Conservation (phyloP, 495 filamentous ascomycete species). For the Aspergillus bridgeri region DNA sequence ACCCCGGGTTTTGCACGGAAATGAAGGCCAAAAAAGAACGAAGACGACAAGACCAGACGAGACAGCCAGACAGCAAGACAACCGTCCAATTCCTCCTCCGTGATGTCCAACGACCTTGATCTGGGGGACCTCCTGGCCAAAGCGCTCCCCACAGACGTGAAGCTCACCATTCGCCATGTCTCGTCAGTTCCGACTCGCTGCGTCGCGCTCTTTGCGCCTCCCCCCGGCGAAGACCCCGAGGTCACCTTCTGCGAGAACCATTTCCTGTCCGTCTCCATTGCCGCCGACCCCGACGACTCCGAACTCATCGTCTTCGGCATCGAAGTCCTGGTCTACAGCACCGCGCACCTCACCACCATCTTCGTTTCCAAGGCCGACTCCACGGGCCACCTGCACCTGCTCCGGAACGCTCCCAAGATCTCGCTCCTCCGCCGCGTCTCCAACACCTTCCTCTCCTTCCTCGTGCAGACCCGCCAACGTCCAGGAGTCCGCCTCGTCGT, state of each 20-base stretch:
- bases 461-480: slow-evolving; percentile 63
- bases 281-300: slow-evolving; percentile 43
- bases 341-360: slow-evolving; percentile 73
- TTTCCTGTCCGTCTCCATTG: slow-evolving; percentile 67
- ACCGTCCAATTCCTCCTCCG: neutral
- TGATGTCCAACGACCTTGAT: slow-evolving; percentile 35
- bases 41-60: neutral
- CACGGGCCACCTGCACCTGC: slow-evolving; percentile 75
- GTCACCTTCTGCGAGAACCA: slow-evolving; percentile 84
- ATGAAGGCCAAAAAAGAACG: neutral
- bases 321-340: slow-evolving; percentile 64
- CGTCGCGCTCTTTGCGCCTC: slow-evolving; percentile 72
- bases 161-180: slow-evolving; percentile 77
- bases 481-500: slow-evolving; percentile 72
- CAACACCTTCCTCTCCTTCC: slow-evolving; percentile 69
- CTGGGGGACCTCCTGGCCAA: slow-evolving; percentile 57
- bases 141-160: slow-evolving; percentile 64
- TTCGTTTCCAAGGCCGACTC: slow-evolving; percentile 98
- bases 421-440: slow-evolving; percentile 72
- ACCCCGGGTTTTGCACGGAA: slow-evolving; percentile 1
- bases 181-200: slow-evolving; percentile 77
- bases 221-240: slow-evolving; percentile 64
- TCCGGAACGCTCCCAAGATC: slow-evolving; percentile 56
- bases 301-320: slow-evolving; percentile 64
- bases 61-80: slow-evolving; percentile 1